Percentiles rank a stretch among this genome's conserved stretches.
Evolutionary conservation across 179 eudicot genomes (phyloP).

Genomic region (Sideroxylon spinosum): DNA sequence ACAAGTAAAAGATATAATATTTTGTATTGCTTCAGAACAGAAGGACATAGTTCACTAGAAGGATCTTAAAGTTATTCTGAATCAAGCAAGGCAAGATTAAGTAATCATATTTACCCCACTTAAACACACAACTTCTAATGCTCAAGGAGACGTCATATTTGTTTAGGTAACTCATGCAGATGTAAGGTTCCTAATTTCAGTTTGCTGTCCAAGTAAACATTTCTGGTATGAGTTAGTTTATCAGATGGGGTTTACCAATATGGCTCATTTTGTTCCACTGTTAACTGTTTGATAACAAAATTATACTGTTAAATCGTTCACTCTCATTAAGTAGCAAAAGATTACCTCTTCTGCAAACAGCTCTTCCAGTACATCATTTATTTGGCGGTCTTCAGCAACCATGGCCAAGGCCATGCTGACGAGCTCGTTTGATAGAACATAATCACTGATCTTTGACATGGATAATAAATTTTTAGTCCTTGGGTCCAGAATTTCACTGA

Average conservation of each 20-base stretch:
- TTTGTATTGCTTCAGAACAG: neutral
- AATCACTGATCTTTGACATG: conserved; percentile 86
- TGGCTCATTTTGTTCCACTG: neutral
- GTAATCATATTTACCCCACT: neutral
- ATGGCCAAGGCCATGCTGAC: conserved; percentile 97
- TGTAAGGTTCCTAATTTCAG: neutral
- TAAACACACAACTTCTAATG: neutral
- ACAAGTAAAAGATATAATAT: too few species aligned
- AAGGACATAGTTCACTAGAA: neutral
- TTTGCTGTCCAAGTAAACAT: neutral
- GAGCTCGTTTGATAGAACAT: conserved; percentile 88
- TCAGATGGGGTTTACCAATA: neutral
- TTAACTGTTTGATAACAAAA: neutral
- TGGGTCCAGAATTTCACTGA: conserved; percentile 87
- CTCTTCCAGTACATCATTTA: conserved; percentile 84
- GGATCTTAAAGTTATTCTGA: too few species aligned
- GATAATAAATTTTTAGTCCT: conserved; percentile 86
- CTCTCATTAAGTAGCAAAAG: neutral
- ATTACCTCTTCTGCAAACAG: conserved; percentile 92
- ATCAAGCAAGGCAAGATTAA: neutral
- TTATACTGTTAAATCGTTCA: neutral
- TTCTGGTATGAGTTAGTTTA: neutral
- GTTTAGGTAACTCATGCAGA: neutral
- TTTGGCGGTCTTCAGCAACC: conserved; percentile 97
- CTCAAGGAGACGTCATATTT: neutral